phyloP scores from a whole-genome alignment of 108 stramenopile genomes.

The Cyclotella choctawhatcheeana region DNA sequence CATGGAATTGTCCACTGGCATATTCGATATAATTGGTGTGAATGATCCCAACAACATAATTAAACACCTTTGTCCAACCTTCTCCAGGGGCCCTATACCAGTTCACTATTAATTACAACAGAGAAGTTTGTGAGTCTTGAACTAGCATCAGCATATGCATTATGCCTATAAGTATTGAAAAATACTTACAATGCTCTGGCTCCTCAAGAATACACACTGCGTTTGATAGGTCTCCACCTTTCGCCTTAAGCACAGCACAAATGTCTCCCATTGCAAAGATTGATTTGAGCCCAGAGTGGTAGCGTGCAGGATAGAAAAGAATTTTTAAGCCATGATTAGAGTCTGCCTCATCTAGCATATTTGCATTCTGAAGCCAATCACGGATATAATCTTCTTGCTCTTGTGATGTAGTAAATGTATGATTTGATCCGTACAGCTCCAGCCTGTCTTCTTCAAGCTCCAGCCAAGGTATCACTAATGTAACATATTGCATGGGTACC shows the following conservation, averaged over 20 bases:
- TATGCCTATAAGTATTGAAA: neutral
- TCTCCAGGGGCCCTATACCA: constrained; percentile 89
- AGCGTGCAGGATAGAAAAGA: constrained; percentile 75
- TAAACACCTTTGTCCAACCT: constrained; percentile 87
- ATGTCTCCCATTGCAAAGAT: constrained; percentile 91
- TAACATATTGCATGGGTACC: constrained; percentile 56
- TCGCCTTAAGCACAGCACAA: constrained; percentile 41
- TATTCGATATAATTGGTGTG: constrained; percentile 79
- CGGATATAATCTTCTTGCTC: constrained; percentile 83
- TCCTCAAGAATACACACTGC: constrained; percentile 84
- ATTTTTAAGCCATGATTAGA: constrained; percentile 55
- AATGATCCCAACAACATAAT: constrained; percentile 84
- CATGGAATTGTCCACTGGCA: constrained; percentile 45
- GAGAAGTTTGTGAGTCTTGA: neutral
- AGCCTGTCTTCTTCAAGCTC: constrained; percentile 76
- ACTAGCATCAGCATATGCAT: neutral
- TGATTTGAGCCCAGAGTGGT: constrained; percentile 68
- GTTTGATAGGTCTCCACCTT: constrained; percentile 21
- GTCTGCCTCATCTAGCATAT: constrained; percentile 71
- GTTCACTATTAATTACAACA: constrained; percentile 45
- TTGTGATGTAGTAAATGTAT: constrained; percentile 55
- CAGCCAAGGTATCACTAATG: constrained; percentile 89
- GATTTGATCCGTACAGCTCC: constrained; percentile 53
- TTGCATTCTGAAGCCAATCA: constrained; percentile 70
- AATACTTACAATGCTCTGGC: constrained; percentile 69